Evolutionary conservation across 2,329 filamentous ascomycete species (phyloP).

Genomic region (Elsinoe perseae): DNA sequence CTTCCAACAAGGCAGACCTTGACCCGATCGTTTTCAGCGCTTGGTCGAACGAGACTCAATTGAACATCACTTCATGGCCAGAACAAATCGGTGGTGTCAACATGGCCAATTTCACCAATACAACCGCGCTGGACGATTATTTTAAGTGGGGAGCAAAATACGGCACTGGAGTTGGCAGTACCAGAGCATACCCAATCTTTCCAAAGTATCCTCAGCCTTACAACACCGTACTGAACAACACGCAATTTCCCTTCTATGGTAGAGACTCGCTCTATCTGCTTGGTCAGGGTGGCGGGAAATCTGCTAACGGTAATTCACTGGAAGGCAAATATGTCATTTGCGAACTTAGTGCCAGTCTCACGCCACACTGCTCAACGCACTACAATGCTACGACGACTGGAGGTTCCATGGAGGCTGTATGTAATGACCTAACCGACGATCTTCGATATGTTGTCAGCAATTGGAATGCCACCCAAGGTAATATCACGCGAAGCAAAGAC

Average conservation of each 20-base stretch:
- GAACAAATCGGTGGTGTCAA: constrained; percentile 12
- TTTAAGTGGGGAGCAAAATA: constrained; percentile 55
- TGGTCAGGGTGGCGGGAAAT: constrained; percentile 38
- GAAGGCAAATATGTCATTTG: constrained; percentile 55
- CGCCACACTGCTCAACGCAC: constrained; percentile 58
- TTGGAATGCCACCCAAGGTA: constrained; percentile 48
- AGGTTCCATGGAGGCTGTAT: constrained; percentile 53
- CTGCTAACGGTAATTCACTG: not conserved
- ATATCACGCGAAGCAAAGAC: constrained; percentile 32
- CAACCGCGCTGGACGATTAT: constrained; percentile 52
- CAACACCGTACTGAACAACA: constrained; percentile 59
- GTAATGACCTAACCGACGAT: constrained; percentile 48
- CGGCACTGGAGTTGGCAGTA: constrained; percentile 30
- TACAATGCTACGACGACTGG: constrained; percentile 44
- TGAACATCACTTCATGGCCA: constrained; percentile 24
- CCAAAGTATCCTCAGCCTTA: constrained; percentile 49
- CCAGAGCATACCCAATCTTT: constrained; percentile 29
- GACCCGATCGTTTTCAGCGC: constrained; percentile 55
- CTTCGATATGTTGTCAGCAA: constrained; percentile 49
- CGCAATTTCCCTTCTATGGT: constrained; percentile 28
- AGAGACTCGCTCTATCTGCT: constrained; percentile 59
- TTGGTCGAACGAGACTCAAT: constrained; percentile 44
- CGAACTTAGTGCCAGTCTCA: constrained; percentile 55
- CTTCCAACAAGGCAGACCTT: constrained; percentile 50
- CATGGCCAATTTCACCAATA: constrained; percentile 20